Percentiles rank a stretch among this genome's conserved stretches.
phyloP scores from a whole-genome alignment of 306 rosid species.

The Mimosa pudica region DNA sequence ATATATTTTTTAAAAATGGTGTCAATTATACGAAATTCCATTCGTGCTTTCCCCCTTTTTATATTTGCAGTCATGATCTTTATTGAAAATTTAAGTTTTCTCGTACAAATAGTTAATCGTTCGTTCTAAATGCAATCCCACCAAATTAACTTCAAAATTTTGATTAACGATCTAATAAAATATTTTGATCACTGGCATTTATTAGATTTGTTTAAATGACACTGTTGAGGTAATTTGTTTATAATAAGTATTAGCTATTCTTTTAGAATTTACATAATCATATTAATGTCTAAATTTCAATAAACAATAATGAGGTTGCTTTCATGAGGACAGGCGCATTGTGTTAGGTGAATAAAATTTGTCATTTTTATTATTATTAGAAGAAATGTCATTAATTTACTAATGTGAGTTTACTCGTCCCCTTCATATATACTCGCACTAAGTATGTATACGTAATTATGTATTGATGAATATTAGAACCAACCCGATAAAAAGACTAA shows the following conservation, averaged over 20 bases:
- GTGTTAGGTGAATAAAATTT: background rate
- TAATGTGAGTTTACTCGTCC: background rate
- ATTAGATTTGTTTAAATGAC: background rate
- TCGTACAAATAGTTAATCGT: too few relatives aligned
- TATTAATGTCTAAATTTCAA: background rate
- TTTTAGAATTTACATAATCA: background rate
- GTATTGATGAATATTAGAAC: background rate
- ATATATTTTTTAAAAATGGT: too few relatives aligned
- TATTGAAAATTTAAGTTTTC: too few relatives aligned
- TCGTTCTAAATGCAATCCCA: background rate
- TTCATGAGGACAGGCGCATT: background rate
- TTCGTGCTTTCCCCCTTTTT: too few relatives aligned
- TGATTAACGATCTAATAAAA: background rate
- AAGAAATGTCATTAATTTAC: background rate
- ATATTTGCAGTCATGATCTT: too few relatives aligned
- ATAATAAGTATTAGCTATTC: background rate
- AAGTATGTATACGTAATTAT: background rate
- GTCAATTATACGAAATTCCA: too few relatives aligned
- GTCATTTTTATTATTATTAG: background rate
- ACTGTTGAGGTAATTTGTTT: background rate
- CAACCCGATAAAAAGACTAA: background rate
- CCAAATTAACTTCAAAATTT: background rate
- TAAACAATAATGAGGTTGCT: background rate
- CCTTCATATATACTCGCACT: background rate
- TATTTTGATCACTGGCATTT: background rate